A percentile compares a stretch with the other conserved stretches of the same genome.
These are phyloP conservation scores for Pythium biforme DNA, from an alignment of 352 stramenopile species.

Conservation along the genomic window DNA sequence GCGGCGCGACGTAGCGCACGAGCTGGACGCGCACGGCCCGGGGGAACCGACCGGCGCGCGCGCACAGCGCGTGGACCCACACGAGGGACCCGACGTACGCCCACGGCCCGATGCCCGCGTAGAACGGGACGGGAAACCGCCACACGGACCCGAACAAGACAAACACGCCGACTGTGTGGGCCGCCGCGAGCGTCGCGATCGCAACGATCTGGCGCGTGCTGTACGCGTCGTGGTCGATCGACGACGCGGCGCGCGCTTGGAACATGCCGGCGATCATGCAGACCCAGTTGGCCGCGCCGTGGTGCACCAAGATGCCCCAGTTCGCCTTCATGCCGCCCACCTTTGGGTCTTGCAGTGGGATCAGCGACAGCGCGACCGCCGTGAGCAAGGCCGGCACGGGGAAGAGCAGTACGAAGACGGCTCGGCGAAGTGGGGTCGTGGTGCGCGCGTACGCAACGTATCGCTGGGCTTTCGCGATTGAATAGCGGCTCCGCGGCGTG, in stretches of 20 bases:
- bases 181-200: neutral
- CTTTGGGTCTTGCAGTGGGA: neutral
- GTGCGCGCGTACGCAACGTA: too few species aligned
- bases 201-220: neutral
- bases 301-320: neutral
- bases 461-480: too few species aligned
- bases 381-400: neutral
- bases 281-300: neutral
- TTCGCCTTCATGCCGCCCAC: neutral
- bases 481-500: too few species aligned
- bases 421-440: too few species aligned
- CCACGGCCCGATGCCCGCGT: neutral
- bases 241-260: neutral
- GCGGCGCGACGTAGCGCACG: neutral
- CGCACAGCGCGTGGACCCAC: neutral
- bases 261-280: neutral
- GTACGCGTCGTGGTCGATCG: neutral
- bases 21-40: neutral
- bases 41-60: neutral
- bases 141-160: neutral
- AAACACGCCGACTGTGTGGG: neutral
- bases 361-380: neutral
- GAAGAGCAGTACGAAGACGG: neutral
- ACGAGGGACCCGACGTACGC: neutral
- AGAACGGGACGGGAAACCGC: conserved; percentile 2